Percentiles rank a stretch among this genome's conserved stretches.
Evolutionary conservation across 2,329 filamentous ascomycete species (phyloP).

Genomic region (Xylaria sp.): DNA sequence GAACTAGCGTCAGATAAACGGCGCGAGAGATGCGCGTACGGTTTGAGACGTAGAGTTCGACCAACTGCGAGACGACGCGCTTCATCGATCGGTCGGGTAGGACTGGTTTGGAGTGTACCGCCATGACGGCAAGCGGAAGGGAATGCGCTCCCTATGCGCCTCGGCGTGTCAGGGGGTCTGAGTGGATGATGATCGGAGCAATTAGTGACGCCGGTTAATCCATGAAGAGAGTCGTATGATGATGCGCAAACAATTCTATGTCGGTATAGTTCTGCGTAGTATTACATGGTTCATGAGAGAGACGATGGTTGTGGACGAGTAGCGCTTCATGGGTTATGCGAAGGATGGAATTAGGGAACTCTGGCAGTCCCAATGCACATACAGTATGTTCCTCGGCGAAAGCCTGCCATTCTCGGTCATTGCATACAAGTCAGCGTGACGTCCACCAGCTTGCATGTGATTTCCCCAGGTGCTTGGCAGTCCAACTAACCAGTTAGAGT

Average conservation of each 20-base stretch:
- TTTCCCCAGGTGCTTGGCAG: slow-evolving; percentile 30
- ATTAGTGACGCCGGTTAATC: slow-evolving; percentile 29
- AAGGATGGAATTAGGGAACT: slow-evolving; percentile 23
- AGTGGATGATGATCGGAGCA: slow-evolving; percentile 4
- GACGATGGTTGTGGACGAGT: slow-evolving; percentile 9
- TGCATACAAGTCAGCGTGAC: slow-evolving; percentile 40
- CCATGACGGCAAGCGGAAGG: slow-evolving; percentile 63
- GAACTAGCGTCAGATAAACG: slow-evolving; percentile 83
- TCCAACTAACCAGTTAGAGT: background rate
- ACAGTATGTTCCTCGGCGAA: slow-evolving; percentile 43
- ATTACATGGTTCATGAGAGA: slow-evolving; percentile 40
- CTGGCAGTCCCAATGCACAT: slow-evolving; percentile 4
- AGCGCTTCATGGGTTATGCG: background rate
- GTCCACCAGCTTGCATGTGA: slow-evolving; percentile 45
- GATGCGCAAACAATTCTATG: slow-evolving; percentile 24
- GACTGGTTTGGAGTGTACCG: slow-evolving; percentile 77
- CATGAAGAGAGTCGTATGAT: slow-evolving; percentile 32
- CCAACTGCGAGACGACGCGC: slow-evolving; percentile 72
- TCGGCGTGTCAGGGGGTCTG: slow-evolving; percentile 9
- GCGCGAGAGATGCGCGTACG: slow-evolving; percentile 84
- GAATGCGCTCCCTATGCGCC: slow-evolving; percentile 35
- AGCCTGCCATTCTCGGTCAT: slow-evolving; percentile 29
- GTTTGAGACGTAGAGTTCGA: slow-evolving; percentile 78
- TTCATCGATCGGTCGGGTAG: slow-evolving; percentile 72
- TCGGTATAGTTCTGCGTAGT: slow-evolving; percentile 24